Percentiles rank a stretch among this genome's conserved stretches.
phyloP scores from a whole-genome alignment of 78 protist species.

The Dictyostelium capitatum region DNA sequence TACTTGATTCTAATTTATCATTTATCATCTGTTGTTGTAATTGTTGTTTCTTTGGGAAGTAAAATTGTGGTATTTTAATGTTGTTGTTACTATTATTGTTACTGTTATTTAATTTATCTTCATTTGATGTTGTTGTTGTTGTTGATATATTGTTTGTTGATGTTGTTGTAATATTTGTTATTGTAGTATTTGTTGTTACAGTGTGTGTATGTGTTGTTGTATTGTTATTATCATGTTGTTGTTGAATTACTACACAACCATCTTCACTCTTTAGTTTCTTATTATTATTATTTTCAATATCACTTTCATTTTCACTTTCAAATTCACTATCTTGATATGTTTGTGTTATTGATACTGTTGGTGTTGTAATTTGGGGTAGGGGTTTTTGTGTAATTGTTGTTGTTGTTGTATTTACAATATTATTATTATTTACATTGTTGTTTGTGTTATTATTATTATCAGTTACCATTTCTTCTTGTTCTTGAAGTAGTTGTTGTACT shows the following conservation, averaged over 20 bases:
- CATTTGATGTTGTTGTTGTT: background rate
- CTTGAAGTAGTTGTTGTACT: background rate
- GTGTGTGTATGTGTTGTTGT: background rate
- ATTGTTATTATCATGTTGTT: background rate
- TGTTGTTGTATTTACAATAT: background rate
- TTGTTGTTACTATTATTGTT: background rate
- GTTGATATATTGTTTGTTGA: background rate
- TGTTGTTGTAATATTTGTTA: background rate
- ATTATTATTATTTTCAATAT: background rate
- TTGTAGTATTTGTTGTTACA: no score
- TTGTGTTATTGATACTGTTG: no score
- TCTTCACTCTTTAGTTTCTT: background rate
- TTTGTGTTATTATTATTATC: background rate
- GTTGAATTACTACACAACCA: constrained; percentile 4
- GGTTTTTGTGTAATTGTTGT: background rate
- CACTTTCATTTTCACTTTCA: no score
- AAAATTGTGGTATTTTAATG: constrained; percentile 47
- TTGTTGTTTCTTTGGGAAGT: constrained; percentile 14
- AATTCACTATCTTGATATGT: no score
- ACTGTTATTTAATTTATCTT: constrained; percentile 14
- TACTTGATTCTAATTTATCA: background rate
- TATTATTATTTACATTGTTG: background rate
- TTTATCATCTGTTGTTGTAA: no score
- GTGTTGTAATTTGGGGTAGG: no score
- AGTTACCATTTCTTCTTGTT: background rate